Evolutionary conservation across 2,329 filamentous ascomycete genomes (phyloP), one percentile per base, ranked within the genome.

Genomic region (Kalaharituber pfeilii): DNA sequence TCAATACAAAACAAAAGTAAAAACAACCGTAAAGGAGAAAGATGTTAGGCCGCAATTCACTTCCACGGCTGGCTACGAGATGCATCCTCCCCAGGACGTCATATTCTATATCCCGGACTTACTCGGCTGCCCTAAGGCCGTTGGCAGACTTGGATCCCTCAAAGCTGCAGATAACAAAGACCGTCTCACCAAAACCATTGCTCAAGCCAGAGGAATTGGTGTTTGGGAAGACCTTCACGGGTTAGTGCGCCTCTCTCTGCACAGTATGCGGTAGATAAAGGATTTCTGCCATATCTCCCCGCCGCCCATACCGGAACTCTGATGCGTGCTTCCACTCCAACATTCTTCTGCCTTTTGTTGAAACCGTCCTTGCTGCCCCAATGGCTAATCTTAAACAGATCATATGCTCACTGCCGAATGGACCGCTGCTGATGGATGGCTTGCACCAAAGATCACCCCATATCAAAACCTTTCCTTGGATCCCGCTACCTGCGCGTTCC

Each of bases 401-500:
- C 91, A 96, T 72, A 96, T 98, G 89, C 81, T 96, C 65, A 81
- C 83, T 56, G 77, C 94, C 63, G 87, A 95, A 74, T 98, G 91
- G 91, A 89, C 84, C 53, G 79, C 86, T 57, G 73, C 77, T 50
- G 74, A 84, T 61, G 91, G 88, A 68, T 95, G 91, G 91, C 72
- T 82, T 42, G 71, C 80, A 13, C 86, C 89, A 55, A 76, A 79
- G 61, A 96, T 98, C 67, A 81, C 78, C 18, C 91, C 91, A 20
- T 96, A 96, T 75, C 87, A 95, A 71, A 95, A 95, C 72, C 84
- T 98, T 63, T 89, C 85, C 47, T 82, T 98, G 64, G 91, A 96
- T 69, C 91, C 91, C 25, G 86, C 91, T 44, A 91, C 86, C 29
- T 96, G 88, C 72, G 91, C 96, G 59, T 89, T 98, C 72, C 91